Evolutionary conservation across 768 basidiomycete genomes (phyloP).

Genomic region (Panaeolus cyanescens): DNA sequence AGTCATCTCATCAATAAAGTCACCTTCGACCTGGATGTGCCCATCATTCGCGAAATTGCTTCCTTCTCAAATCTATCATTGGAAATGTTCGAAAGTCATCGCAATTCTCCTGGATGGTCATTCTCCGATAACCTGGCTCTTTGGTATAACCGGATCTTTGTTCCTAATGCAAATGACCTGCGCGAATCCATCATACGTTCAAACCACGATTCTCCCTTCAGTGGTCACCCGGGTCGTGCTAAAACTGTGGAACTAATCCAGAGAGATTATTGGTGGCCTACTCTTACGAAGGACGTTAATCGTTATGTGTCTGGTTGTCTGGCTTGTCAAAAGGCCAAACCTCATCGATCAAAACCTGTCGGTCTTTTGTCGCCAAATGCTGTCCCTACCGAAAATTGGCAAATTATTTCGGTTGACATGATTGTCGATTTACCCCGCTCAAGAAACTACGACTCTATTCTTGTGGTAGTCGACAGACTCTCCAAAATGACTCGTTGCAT

Average conservation of each 20-base stretch:
- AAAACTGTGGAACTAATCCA: conserved; percentile 31
- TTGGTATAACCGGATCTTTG: not conserved
- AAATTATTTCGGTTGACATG: conserved; percentile 52
- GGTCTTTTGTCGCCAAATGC: conserved; percentile 40
- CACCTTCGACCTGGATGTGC: not conserved
- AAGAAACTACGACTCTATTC: conserved; percentile 27
- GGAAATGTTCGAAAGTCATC: not conserved
- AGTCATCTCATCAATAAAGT: conserved; percentile 7
- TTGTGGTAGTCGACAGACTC: conserved; percentile 26
- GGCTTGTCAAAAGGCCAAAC: conserved; percentile 26
- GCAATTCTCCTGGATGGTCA: not conserved
- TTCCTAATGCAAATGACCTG: not conserved
- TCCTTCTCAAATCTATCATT: not conserved
- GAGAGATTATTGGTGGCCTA: conserved; percentile 26
- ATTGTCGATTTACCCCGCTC: conserved; percentile 60
- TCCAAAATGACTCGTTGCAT: conserved; percentile 17
- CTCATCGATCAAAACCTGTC: not conserved
- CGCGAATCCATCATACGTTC: not conserved
- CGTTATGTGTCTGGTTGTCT: not conserved
- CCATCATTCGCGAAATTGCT: conserved; percentile 4
- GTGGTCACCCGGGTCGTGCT: conserved; percentile 34
- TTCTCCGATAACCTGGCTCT: not conserved
- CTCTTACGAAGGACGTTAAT: not conserved
- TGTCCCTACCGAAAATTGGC: conserved; percentile 51
- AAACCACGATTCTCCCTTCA: conserved; percentile 13